phyloP scores from a whole-genome alignment of 495 filamentous ascomycete genomes.

The Letharia lupina region DNA sequence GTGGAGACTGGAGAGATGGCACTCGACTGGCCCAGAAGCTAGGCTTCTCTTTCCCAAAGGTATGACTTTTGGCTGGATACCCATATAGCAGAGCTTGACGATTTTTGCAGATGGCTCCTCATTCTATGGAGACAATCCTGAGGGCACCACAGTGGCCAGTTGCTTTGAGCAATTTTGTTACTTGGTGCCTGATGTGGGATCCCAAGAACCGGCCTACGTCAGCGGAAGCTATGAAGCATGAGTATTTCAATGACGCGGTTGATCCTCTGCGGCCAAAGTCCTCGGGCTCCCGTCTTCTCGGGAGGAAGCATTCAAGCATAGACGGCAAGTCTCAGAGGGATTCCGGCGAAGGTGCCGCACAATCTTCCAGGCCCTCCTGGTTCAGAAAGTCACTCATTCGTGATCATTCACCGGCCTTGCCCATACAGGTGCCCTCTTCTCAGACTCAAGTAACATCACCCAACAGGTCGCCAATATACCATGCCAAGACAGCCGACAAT shows the following conservation, averaged over 20 bases:
- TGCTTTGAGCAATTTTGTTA: constrained; percentile 83
- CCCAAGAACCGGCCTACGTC: constrained; percentile 92
- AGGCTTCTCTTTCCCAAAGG: constrained; percentile 95
- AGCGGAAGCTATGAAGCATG: constrained; percentile 81
- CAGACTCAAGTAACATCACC: constrained; percentile 19
- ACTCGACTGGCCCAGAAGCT: constrained; percentile 87
- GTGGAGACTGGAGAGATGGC: constrained; percentile 97
- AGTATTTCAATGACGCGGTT: constrained; percentile 92
- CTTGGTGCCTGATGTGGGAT: constrained; percentile 99
- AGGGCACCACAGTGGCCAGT: constrained; percentile 85
- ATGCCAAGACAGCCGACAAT: constrained; percentile 41
- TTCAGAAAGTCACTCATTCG: constrained; percentile 86
- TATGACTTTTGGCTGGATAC: constrained; percentile 26
- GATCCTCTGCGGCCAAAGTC: constrained; percentile 92
- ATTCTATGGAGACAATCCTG: constrained; percentile 91
- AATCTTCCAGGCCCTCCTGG: constrained; percentile 84
- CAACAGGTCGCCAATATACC: constrained; percentile 47
- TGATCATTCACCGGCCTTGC: constrained; percentile 50
- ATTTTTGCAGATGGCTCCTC: constrained; percentile 77
- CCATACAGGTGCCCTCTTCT: constrained; percentile 29
- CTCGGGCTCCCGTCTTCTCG: constrained; percentile 71
- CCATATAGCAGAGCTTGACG: constrained; percentile 13
- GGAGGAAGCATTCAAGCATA: constrained; percentile 80
- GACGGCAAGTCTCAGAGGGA: constrained; percentile 57
- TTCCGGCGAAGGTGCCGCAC: constrained; percentile 54